Percentiles rank a stretch among this genome's conserved stretches.
Evolutionary conservation across 371 early-diverging fungal species (phyloP).

Genomic region (Mortierella sp.): DNA sequence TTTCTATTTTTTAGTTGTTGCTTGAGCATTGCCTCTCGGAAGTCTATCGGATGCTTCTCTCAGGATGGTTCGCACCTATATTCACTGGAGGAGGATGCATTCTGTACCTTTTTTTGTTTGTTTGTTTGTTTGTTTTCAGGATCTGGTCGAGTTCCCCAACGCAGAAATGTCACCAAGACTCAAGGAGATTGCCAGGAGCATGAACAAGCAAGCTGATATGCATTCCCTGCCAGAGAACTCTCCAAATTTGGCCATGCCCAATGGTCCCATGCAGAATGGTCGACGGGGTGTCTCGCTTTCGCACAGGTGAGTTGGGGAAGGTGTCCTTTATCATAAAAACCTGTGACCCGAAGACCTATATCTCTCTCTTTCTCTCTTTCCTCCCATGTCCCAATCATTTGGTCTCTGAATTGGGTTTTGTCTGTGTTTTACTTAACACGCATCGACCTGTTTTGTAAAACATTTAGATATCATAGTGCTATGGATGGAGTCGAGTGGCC

Average conservation of each 20-base stretch:
- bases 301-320: slow-evolving; percentile 26
- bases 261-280: slow-evolving; percentile 36
- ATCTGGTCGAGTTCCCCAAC: slow-evolving; percentile 77
- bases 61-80: not conserved
- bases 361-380: not conserved
- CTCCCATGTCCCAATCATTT: not conserved
- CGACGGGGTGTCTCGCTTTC: slow-evolving; percentile 48
- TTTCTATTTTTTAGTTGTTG: slow-evolving; percentile 10
- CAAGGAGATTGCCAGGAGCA: slow-evolving; percentile 40
- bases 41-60: slow-evolving; percentile 4
- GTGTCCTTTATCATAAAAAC: not conserved
- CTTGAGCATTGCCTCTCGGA: slow-evolving; percentile 2
- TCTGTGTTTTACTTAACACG: too few relatives aligned
- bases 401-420: not conserved
- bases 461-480: slow-evolving; percentile 67
- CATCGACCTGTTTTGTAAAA: not conserved
- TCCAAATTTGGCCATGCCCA: slow-evolving; percentile 69
- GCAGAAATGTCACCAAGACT: slow-evolving; percentile 63
- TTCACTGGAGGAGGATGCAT: not conserved
- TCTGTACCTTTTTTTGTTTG: not conserved
- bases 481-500: slow-evolving; percentile 71
- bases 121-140: slow-evolving; percentile 54
- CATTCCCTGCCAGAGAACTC: slow-evolving; percentile 63
- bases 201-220: slow-evolving; percentile 49
- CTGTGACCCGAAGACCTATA: not conserved